Evolutionary conservation across 345 rosid species (phyloP).

Genomic region (Lepidium sativum): DNA sequence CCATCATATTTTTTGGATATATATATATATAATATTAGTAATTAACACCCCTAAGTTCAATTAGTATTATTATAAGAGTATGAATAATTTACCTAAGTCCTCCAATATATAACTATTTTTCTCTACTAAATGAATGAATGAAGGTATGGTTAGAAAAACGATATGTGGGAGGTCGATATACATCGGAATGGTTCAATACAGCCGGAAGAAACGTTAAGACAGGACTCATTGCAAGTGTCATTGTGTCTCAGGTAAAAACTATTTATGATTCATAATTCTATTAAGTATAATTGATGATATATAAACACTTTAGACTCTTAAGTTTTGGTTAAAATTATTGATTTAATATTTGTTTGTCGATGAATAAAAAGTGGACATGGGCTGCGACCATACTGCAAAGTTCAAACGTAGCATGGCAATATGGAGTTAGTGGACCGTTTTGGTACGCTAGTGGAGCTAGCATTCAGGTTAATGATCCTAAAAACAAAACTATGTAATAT

Average conservation of each 20-base stretch:
- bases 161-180: conserved; percentile 74
- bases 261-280: not conserved
- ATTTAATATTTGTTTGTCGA: not conserved
- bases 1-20: not conserved
- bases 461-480: conserved; percentile 50
- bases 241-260: conserved; percentile 69
- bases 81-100: not conserved
- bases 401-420: conserved; percentile 93
- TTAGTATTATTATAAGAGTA: not conserved
- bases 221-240: conserved; percentile 90
- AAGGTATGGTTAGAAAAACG: conserved; percentile 83
- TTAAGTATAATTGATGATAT: too few relatives aligned
- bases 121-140: not conserved
- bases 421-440: conserved; percentile 92
- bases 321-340: not conserved
- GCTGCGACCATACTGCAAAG: conserved; percentile 97
- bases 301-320: not conserved
- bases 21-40: too few relatives aligned
- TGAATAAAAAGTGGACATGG: conserved; percentile 75
- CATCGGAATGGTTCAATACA: conserved; percentile 97
- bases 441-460: conserved; percentile 99
- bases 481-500: not conserved
- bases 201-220: conserved; percentile 96
- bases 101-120: not conserved
- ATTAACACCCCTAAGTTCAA: not conserved